These are phyloP conservation scores for Salix koriyanagi DNA, from an alignment of 345 rosid species.

Conservation along the genomic window DNA sequence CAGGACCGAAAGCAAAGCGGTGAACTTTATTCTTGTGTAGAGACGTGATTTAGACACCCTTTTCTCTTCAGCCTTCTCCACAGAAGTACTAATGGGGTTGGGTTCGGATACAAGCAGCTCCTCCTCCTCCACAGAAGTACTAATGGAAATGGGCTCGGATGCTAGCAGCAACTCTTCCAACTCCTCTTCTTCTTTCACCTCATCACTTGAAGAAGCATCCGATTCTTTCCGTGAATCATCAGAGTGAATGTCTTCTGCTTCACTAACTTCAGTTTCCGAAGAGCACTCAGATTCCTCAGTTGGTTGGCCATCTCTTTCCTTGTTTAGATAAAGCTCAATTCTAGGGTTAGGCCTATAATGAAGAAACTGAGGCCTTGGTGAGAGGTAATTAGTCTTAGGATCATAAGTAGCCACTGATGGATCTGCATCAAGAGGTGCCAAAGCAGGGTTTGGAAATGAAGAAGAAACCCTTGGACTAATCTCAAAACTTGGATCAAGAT, in stretches of 20 bases:
- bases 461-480: constrained; percentile 35
- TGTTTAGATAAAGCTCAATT: constrained; percentile 33
- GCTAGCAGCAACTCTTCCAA: constrained; percentile 17
- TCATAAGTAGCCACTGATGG: constrained; percentile 53
- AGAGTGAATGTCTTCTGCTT: constrained; percentile 34
- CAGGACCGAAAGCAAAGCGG: constrained; percentile 39
- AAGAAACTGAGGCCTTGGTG: constrained; percentile 65
- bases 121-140: constrained; percentile 1
- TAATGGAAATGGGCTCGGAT: constrained; percentile 10
- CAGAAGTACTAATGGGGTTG: background rate
- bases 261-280: constrained; percentile 49
- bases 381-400: constrained; percentile 52
- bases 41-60: constrained; percentile 30
- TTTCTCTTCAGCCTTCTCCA: constrained; percentile 24
- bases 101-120: constrained; percentile 20
- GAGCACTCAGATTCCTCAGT: constrained; percentile 53
- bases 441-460: constrained; percentile 28
- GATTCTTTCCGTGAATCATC: constrained; percentile 42
- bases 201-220: constrained; percentile 19
- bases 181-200: constrained; percentile 10
- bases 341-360: constrained; percentile 60
- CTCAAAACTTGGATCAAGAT: constrained; percentile 44
- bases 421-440: constrained; percentile 62
- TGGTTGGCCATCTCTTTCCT: constrained; percentile 36
- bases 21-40: constrained; percentile 35